Conservation (phyloP, 345 rosid genomes). For the Arabidopsis arenosa region DNA sequence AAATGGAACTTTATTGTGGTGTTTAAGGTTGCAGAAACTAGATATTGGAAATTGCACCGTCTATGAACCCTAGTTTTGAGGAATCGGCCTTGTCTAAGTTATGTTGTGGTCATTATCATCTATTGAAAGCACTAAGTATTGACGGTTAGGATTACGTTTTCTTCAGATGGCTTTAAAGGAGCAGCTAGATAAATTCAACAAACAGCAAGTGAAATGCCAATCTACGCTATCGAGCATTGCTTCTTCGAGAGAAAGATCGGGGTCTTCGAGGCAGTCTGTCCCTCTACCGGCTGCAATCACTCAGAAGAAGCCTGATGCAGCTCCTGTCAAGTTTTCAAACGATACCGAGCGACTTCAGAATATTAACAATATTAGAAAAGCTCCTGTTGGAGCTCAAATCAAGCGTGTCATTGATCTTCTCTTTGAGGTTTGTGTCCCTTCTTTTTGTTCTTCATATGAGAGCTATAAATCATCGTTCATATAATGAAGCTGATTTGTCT, state of each 20-base stretch:
- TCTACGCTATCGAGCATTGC: constrained; percentile 66
- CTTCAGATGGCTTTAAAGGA: constrained; percentile 71
- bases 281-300: constrained; percentile 42
- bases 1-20: neutral
- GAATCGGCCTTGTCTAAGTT: neutral
- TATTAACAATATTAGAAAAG: constrained; percentile 66
- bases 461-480: neutral
- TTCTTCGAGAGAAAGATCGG: constrained; percentile 42
- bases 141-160: neutral
- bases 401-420: constrained; percentile 85
- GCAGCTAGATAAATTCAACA: constrained; percentile 64
- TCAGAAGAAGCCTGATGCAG: constrained; percentile 50
- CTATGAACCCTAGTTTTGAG: neutral
- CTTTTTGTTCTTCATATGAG: neutral
- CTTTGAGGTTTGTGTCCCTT: constrained; percentile 47
- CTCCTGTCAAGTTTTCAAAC: constrained; percentile 71
- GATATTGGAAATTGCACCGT: neutral
- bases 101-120: neutral
- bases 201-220: constrained; percentile 79
- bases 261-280: constrained; percentile 41
- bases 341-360: constrained; percentile 75
- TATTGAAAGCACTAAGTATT: neutral
- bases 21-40: neutral
- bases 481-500: neutral
- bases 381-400: constrained; percentile 86